These are phyloP conservation scores for Durotheca rogersii DNA, from an alignment of 495 filamentous ascomycete species.

Conservation along the genomic window DNA sequence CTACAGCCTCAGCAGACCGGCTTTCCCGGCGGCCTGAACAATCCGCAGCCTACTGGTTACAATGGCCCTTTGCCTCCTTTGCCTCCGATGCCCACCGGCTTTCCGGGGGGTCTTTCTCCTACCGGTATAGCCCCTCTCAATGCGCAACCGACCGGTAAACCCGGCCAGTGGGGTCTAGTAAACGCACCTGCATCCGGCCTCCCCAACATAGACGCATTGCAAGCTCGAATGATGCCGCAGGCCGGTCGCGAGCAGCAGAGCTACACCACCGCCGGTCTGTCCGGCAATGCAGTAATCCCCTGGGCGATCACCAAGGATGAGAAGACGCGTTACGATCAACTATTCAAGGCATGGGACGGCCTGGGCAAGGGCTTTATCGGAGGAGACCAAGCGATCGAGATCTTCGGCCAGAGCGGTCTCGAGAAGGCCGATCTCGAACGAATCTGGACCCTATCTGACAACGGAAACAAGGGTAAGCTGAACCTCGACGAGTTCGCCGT, in stretches of 20 bases:
- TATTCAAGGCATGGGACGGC: conserved; percentile 97
- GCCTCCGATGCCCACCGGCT: conserved; percentile 92
- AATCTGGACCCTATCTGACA: conserved; percentile 94
- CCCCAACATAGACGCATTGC: conserved; percentile 89
- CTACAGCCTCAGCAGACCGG: conserved; percentile 62
- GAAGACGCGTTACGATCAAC: conserved; percentile 93
- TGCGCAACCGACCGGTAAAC: conserved; percentile 92
- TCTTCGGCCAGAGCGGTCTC: conserved; percentile 93
- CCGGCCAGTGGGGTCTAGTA: conserved; percentile 96
- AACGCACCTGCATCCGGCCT: conserved; percentile 88
- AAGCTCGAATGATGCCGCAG: conserved; percentile 98
- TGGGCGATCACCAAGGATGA: conserved; percentile 99
- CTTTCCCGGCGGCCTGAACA: conserved; percentile 46
- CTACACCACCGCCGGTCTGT: conserved; percentile 83
- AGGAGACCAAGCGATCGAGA: conserved; percentile 93
- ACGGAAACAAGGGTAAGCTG: conserved; percentile 86
- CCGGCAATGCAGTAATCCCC: conserved; percentile 91
- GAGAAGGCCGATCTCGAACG: conserved; percentile 86
- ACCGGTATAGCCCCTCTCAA: conserved; percentile 66
- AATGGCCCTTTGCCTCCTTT: conserved; percentile 83
- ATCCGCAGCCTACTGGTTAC: conserved; percentile 61
- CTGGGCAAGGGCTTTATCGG: conserved; percentile 89
- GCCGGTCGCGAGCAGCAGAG: conserved; percentile 82
- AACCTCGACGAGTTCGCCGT: conserved; percentile 99
- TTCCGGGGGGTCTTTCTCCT: conserved; percentile 65